Evolutionary conservation across 306 rosid genomes (phyloP), one percentile per base, ranked within the genome.

Genomic region (Phaseolus lunatus): DNA sequence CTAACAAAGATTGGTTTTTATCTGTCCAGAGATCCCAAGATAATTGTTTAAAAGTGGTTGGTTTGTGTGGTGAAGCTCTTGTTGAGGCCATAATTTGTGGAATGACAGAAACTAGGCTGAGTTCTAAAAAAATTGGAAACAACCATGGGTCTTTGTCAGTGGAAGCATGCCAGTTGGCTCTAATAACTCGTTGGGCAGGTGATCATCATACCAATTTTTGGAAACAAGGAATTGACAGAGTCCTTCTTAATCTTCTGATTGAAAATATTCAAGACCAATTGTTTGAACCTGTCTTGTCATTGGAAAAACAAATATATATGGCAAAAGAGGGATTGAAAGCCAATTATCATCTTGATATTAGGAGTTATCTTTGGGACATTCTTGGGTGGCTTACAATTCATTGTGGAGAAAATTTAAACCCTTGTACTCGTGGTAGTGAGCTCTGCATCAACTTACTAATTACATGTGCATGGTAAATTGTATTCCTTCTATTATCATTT

Each of bases 161-260:
- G 74, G 94, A 89, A 92, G 95, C 97, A 59, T 88, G 95, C 82
- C 85, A 83, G 45, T 84, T 94, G 88, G 96, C 90, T 83, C 85
- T 87, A 53, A 83, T 90, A 43, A 88, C 93, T 57, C 88, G 91
- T 72, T 94, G 97, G 97, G 84, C 83, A 15, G 97, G 98, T 22
- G 54, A 83, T 72, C 98, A 94, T 89, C 98, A 94, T 78, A 58
- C 61, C 20, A 73, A 31, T 58, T 92, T 94, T 62, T 94, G 97
- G 98, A 86, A 89, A 80, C 80, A 85, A 43, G 83, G 92, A 74
- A 89, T 94, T 63, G 96, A 89, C 19, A 73, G 35, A 53, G 87
- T 86, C 69, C 98, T 94, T 52, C 89, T 94, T 72, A 85, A 80
- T 84, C 92, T 94, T 87, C 83, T 92, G 61, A 54, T 88, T 19